These are phyloP conservation scores for Pugionium dolabratum DNA, from an alignment of 345 rosid species.

Conservation along the genomic window DNA sequence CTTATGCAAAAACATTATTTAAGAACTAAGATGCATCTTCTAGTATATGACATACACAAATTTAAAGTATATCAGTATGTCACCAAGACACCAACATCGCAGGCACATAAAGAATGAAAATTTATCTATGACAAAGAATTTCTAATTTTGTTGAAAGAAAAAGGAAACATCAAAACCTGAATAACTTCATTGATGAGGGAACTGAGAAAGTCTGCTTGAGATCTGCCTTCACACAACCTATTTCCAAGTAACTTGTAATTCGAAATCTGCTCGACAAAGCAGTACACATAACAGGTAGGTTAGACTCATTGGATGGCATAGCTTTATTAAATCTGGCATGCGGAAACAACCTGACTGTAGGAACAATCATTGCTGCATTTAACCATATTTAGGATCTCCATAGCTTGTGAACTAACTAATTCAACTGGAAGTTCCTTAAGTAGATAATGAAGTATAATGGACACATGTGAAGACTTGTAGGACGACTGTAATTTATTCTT, in stretches of 20 bases:
- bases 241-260: constrained; percentile 90
- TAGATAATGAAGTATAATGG: constrained; percentile 74
- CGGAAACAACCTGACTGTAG: constrained; percentile 58
- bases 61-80: constrained; percentile 5
- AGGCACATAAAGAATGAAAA: constrained; percentile 8
- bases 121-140: constrained; percentile 7
- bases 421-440: constrained; percentile 78
- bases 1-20: not conserved
- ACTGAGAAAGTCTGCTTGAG: constrained; percentile 41
- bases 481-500: constrained; percentile 48
- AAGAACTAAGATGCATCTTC: constrained; percentile 12
- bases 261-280: constrained; percentile 53
- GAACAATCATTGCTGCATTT: constrained; percentile 68
- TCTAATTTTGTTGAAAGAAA: constrained; percentile 13
- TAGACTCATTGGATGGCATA: constrained; percentile 6
- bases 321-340: constrained; percentile 18
- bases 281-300: constrained; percentile 10
- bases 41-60: constrained; percentile 4
- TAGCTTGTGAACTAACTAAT: constrained; percentile 57
- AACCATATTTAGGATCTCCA: constrained; percentile 64
- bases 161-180: constrained; percentile 51
- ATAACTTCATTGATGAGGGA: constrained; percentile 57
- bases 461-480: constrained; percentile 50
- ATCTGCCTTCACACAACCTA: constrained; percentile 60
- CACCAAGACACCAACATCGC: not conserved